phyloP scores from a whole-genome alignment of 2,329 filamentous ascomycete genomes.

The Chaetothyriales sp. region DNA sequence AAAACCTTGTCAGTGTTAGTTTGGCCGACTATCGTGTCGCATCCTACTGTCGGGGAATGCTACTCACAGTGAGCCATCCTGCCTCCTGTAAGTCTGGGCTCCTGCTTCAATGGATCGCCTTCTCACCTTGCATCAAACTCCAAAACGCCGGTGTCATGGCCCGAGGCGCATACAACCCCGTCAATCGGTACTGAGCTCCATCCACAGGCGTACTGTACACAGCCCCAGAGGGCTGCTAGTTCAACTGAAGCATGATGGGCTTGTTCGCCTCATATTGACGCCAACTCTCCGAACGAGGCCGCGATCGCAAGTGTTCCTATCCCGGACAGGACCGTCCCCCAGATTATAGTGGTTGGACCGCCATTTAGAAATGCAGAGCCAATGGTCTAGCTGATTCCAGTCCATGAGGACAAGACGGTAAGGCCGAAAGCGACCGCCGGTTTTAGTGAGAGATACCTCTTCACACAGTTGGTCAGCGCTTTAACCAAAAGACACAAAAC shows the following conservation, averaged over 20 bases:
- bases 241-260: background rate
- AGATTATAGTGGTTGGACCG: constrained; percentile 19
- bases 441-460: constrained; percentile 8
- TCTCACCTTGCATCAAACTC: background rate
- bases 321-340: constrained; percentile 18
- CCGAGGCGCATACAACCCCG: background rate
- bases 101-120: constrained; percentile 39
- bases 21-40: constrained; percentile 16
- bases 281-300: constrained; percentile 27
- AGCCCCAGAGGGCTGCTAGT: background rate
- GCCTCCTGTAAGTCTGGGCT: constrained; percentile 28
- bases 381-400: constrained; percentile 4
- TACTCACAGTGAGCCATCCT: background rate
- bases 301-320: constrained; percentile 20
- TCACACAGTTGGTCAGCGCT: background rate
- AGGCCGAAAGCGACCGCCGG: constrained; percentile 7
- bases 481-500: background rate
- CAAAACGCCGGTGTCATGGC: background rate
- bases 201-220: constrained; percentile 27
- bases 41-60: constrained; percentile 34
- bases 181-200: constrained; percentile 27
- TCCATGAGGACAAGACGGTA: constrained; percentile 9
- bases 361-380: constrained; percentile 14
- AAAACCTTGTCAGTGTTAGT: constrained; percentile 18
- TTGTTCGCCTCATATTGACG: constrained; percentile 22